These are phyloP conservation scores for Juncus inflexus DNA, from an alignment of 176 grass and related monocot species.

Conservation along the genomic window DNA sequence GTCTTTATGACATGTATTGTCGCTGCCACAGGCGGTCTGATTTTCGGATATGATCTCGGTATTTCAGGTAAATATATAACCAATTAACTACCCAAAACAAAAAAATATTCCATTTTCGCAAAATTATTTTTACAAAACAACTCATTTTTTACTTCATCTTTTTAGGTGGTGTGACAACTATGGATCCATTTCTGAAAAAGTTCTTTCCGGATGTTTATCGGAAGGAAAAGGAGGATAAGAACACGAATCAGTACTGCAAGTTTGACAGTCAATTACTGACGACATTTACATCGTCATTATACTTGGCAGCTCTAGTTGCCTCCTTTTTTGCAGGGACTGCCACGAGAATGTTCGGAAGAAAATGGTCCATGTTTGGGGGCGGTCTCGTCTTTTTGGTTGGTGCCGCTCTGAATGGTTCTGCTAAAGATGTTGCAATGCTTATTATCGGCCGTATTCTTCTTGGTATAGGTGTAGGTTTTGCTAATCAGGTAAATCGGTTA, in stretches of 20 bases:
- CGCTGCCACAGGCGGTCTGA: conserved; percentile 32
- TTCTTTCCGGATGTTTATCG: conserved; percentile 39
- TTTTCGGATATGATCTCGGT: conserved; percentile 38
- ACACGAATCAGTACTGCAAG: conserved; percentile 39
- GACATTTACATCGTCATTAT: conserved; percentile 44
- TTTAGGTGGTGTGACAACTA: conserved; percentile 36
- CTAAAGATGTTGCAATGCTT: conserved; percentile 35
- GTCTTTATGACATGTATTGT: conserved; percentile 31
- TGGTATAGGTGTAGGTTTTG: conserved; percentile 46
- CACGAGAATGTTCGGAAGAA: conserved; percentile 36
- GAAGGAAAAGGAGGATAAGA: conserved; percentile 20
- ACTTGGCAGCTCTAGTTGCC: conserved; percentile 40
- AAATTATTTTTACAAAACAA: too few relatives aligned
- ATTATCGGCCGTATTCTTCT: conserved; percentile 50
- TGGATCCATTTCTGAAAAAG: conserved; percentile 35
- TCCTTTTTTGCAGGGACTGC: conserved; percentile 38
- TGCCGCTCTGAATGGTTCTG: conserved; percentile 36
- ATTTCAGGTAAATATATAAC: conserved; percentile 22
- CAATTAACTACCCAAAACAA: not conserved
- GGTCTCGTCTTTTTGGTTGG: conserved; percentile 41
- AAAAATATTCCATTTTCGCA: too few relatives aligned
- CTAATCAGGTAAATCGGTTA: conserved; percentile 34
- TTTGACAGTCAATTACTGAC: conserved; percentile 48
- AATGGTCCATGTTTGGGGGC: conserved; percentile 47
- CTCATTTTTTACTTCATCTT: not conserved